Evolutionary conservation across 2,329 filamentous ascomycete genomes (phyloP), one percentile per base, ranked within the genome.

Genomic region (Curvularia spicifera): DNA sequence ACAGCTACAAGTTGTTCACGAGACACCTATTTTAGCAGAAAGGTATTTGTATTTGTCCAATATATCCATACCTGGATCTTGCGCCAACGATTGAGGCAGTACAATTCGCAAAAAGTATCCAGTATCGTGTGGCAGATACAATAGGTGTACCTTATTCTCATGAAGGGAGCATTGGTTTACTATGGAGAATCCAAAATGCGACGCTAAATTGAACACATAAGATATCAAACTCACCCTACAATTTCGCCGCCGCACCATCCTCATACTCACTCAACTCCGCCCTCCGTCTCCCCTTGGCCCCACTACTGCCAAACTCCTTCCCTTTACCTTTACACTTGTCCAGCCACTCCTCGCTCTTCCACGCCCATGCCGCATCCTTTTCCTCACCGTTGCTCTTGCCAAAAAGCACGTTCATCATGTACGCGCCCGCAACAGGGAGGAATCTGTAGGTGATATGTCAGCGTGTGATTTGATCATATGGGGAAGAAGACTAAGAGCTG

Each of bases 371-470:
- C 12, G 45, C 20, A 40, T 78, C 76, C 51, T 73, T 78, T 45
- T 77, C 74, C 6, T 66, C 66, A 1, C 75, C 76, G 35, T 78
- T 78, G 26, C 71, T 71, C 49, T 69, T 59, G 1, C 69, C 76
- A 4, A 69, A 63, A 12, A 79, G 45, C 0, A 78, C 67, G 33
- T 84, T 79, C 29, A 79, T 76, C 56, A 86, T 78, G 71, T 89
- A 89, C 57, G 84, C 82, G 3, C 87, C 86, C 61, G 87, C 83
- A 24, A 83, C 83, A 0, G 86, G 86, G 26, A 89, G 76, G 67
- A 90, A 88, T 15, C 59, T 61, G 18, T 12, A 15, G 2, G 18
- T 13, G 20, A 20, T 22, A 8, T 42, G 7, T 22, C 39, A 42
- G 10, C 39, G n/a, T 24, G 18, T 18, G 18, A 18, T 35, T 35